A percentile compares a stretch with the other conserved stretches of the same genome.
Evolutionary conservation across 192 early-diverging fungal genomes (phyloP).

Genomic region (Mortierella alpina): DNA sequence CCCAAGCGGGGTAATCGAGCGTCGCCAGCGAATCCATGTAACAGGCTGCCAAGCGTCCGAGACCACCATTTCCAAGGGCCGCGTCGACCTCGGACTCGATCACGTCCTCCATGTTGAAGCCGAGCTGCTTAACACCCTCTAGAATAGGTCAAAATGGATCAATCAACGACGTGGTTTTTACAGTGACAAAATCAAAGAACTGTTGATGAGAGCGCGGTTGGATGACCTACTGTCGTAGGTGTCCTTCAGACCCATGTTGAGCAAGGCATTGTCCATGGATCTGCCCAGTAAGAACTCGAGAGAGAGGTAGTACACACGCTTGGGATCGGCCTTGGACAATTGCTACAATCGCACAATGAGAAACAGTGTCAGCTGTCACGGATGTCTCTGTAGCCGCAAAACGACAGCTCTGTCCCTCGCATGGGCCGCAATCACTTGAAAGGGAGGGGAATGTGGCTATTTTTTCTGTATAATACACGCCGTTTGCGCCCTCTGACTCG

Average conservation of each 20-base stretch:
- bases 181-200: background rate
- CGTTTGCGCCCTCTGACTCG: background rate
- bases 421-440: background rate
- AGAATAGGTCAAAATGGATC: slow-evolving; percentile 6
- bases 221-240: slow-evolving; percentile 71
- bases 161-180: background rate
- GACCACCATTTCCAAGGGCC: slow-evolving; percentile 96
- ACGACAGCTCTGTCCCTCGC: background rate
- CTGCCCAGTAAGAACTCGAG: slow-evolving; percentile 97
- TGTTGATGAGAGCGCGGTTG: background rate
- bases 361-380: background rate
- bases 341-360: slow-evolving; percentile 34
- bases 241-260: slow-evolving; percentile 87
- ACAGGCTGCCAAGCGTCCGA: slow-evolving; percentile 97
- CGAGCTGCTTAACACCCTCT: slow-evolving; percentile 76
- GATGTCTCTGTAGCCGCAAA: background rate
- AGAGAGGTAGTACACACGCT: slow-evolving; percentile 97
- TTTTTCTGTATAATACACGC: too few species aligned
- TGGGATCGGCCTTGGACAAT: slow-evolving; percentile 83
- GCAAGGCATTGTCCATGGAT: slow-evolving; percentile 96
- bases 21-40: slow-evolving; percentile 98
- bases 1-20: slow-evolving; percentile 94
- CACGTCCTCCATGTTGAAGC: slow-evolving; percentile 93
- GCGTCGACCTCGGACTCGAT: slow-evolving; percentile 96
- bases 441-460: background rate